Percentiles rank a stretch among this genome's conserved stretches.
Conservation (phyloP, 2,329 filamentous ascomycete species). For the Ophiostoma novo-ulmi region DNA sequence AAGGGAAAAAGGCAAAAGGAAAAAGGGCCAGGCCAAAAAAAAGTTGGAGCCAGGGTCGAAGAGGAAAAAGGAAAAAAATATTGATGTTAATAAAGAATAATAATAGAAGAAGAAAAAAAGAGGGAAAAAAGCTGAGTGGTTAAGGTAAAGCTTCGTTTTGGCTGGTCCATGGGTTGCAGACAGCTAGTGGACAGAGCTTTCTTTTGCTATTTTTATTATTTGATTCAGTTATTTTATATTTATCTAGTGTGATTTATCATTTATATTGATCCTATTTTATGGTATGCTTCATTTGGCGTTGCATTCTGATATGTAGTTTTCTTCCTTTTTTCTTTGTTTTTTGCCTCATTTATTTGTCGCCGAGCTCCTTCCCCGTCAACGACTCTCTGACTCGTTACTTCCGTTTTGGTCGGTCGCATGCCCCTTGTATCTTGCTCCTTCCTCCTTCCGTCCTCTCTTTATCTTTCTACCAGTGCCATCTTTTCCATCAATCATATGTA, state of each 20-base stretch:
- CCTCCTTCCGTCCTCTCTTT: neutral
- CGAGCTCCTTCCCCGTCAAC: neutral
- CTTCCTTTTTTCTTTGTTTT: neutral
- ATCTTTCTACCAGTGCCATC: neutral
- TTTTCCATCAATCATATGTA: neutral
- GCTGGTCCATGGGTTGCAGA: neutral
- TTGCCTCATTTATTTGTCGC: neutral
- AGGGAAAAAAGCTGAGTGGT: neutral
- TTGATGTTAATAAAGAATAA: slow-evolving; percentile 1
- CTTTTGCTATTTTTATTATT: neutral
- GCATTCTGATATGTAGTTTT: neutral
- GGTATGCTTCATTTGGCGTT: neutral
- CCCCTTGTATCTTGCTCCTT: neutral
- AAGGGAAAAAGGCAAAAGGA: slow-evolving; percentile 17
- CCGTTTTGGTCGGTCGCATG: neutral
- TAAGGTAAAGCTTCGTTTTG: neutral
- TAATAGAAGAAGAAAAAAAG: slow-evolving; percentile 15
- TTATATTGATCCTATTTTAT: neutral
- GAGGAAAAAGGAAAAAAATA: slow-evolving; percentile 8
- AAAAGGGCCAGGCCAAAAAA: neutral
- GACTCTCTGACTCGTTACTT: neutral
- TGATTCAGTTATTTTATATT: too few relatives aligned
- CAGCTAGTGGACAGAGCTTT: slow-evolving; percentile 6
- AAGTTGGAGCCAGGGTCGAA: neutral
- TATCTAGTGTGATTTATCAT: neutral